Base-by-base conservation (phyloP, 1,284 basidiomycete species). In the Ceratobasidium sp. region DNA sequence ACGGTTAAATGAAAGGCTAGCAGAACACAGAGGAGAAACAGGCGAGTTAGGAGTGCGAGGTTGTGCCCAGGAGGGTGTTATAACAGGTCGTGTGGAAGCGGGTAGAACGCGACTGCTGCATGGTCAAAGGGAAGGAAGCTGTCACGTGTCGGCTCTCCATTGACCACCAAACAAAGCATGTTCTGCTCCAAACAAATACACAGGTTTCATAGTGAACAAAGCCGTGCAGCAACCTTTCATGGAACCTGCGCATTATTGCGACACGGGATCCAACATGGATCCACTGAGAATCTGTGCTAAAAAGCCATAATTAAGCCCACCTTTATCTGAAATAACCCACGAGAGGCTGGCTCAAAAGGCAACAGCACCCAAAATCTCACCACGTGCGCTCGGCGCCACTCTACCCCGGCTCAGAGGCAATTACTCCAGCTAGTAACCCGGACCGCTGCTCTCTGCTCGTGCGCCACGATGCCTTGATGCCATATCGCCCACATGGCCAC, bases 51-150 rank as follows among this genome's bases (percentile, higher is more conserved):
- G 53, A 31, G 24, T 53, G 19, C 37, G 54, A 22, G 39, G n/a
- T 46, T 39, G 53, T 59, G 66, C 16, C 22, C 59, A 46, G 46
- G 29, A 27, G 65, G 49, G 34, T 27, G 54, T 71, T 71, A 71
- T 71, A 71, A 19, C 27, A 39, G 53, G 11, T 43, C 54, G 41
- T n/a, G 54, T 16, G 29, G 66, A 59, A 46, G 53, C 39, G 39
- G 37, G 14, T 46, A 14, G 16, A 59, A 49, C 66, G 37, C 54
- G 46, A 22, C 14, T 46, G 53, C 54, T 71, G 58, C 66, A 71
- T 71, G 53, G 66, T 71, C 66, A 71, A 71, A 71, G 66, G 65
- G 54, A 58, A 19, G 9, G 48, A 58, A 4, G 2, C 54, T 71
- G 66, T 71, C 66, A 71, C 66, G 66, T 71, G 66, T 43, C 66